Evolutionary conservation across 169 alveolate genomes (phyloP), one percentile per base, ranked within the genome.

Genomic region (Plasmodium inui): DNA sequence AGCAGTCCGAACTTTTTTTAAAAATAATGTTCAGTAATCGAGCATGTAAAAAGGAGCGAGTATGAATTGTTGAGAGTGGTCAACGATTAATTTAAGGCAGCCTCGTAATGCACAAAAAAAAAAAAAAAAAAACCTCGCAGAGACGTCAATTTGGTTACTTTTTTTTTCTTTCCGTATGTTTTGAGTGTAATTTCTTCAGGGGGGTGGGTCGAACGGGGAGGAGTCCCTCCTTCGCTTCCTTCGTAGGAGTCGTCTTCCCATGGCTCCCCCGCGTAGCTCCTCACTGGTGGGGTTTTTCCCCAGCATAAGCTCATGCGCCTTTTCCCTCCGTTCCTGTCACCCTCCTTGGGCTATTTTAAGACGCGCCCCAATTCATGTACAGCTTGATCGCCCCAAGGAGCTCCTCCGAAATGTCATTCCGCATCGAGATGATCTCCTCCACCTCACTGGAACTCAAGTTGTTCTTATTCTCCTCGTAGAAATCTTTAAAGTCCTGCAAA

Each of bases 401-500:
- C 30, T 89, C 94, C 44, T 55, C 82, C 19, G 94, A 50, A 39
- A 80, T 67, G 80, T 89, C 94, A 50, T 79, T 89, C 41, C 94
- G 41, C 14, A 89, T 81, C 10, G 90, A 80, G 17, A 89, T 61
- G 53, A 89, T 89, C 37, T 39, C 34, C 46, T 89, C 84, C 46
- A 89, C 82, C 46, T 89, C 94, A 41, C 22, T 32, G 46, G 90
- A 17, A 32, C 55, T 80, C 55, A 89, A 39, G 67, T 79, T 79
- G 39, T 67, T 89, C 50, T 89, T 89, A 37, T 89, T 89, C 53
- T 89, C 94, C 28, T 89, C 94, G 72, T 89, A 89, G 32, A 89
- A 80, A 37, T 89, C 94, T 67, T 89, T 89, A 41, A 89, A 89
- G 57, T 89, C 94, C 19, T 89, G 94, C 53, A 89, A n/a, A 19